Conservation (phyloP, 148 eudicot species). For the Rhododendron griersonianum region DNA sequence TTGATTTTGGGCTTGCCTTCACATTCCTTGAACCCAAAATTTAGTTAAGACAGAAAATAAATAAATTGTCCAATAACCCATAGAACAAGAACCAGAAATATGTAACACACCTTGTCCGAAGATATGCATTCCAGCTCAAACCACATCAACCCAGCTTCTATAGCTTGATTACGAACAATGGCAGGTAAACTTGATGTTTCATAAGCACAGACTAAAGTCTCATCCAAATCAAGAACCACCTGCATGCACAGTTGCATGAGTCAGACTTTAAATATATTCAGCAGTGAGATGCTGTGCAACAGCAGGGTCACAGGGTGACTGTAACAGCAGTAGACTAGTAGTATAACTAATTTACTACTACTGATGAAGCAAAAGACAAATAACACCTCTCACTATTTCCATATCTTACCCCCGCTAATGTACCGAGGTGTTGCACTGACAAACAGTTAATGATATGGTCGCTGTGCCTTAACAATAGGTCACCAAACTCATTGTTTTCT, state of each 20-base stretch:
- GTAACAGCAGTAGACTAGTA: not conserved
- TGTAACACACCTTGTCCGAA: constrained; percentile 68
- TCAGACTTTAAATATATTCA: not conserved
- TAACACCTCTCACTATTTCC: not conserved
- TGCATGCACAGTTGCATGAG: constrained; percentile 25
- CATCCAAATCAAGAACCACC: constrained; percentile 99
- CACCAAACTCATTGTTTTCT: not conserved
- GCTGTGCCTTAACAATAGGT: not conserved
- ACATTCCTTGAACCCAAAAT: constrained; percentile 51
- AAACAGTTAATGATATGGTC: not conserved
- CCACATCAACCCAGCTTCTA: constrained; percentile 87
- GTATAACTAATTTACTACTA: not conserved
- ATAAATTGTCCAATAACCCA: not conserved
- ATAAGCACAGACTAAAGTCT: constrained; percentile 92
- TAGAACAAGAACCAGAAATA: constrained; percentile 5
- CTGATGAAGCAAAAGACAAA: constrained; percentile 1
- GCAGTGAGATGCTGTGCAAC: not conserved
- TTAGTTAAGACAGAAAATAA: constrained; percentile 7
- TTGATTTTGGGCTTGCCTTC: constrained; percentile 94
- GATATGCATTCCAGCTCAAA: constrained; percentile 95
- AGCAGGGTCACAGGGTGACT: not conserved
- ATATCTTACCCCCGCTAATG: not conserved
- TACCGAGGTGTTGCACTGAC: not conserved
- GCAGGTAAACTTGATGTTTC: constrained; percentile 88
- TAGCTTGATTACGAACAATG: constrained; percentile 69